Evolutionary conservation across 352 stramenopile genomes (phyloP), one percentile per base, ranked within the genome.

Genomic region (Globisporangium perplexum): DNA sequence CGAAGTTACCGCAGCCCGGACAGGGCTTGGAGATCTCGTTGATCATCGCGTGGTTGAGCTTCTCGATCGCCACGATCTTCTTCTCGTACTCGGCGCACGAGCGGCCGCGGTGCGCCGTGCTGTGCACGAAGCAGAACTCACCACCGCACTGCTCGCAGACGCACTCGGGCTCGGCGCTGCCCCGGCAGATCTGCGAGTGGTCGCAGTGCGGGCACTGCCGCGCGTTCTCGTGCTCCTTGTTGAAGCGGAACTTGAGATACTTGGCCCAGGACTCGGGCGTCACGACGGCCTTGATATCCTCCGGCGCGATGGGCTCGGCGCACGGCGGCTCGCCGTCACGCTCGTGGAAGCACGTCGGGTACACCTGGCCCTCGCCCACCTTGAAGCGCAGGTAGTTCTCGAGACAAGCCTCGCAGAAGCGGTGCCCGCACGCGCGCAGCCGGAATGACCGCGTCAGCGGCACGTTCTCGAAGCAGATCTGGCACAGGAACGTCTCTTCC

Each of bases 71-170:
- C n/a, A 82, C 61, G 55, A 87, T 82, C 18, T 72, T 65, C 45
- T 73, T 70, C 55, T 94, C 80, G 63, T 96, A 96, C 28, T 87
- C 72, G 30, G 71, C 70, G 55, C 88, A 97, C 1, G 66, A 72
- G 7, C 62, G 63, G 33, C 75, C 73, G 24, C 71, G 56, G 57
- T 97, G 89, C 0, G 89, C 86, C 43, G 77, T 96, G 28, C 82
- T 93, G 48, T 97, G 89, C 18, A 84, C 69, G 47, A 95, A 96
- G 48, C 89, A 97, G 61, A 91, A 97, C 23, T 77, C 70, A 8
- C 66, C 66, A 3, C 59, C 57, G 44, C 78, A 89, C 0, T 52
- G 48, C 10, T 62, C 62, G 28, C 78, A 87, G 0, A 66, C 35
- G 30, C 72, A 83, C 43, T 77, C 71, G 5, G 77, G 77, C 1